A percentile compares a stretch with the other conserved stretches of the same genome.
Conservation (phyloP, 495 filamentous ascomycete species). For the Astrothelium subdiscretum region DNA sequence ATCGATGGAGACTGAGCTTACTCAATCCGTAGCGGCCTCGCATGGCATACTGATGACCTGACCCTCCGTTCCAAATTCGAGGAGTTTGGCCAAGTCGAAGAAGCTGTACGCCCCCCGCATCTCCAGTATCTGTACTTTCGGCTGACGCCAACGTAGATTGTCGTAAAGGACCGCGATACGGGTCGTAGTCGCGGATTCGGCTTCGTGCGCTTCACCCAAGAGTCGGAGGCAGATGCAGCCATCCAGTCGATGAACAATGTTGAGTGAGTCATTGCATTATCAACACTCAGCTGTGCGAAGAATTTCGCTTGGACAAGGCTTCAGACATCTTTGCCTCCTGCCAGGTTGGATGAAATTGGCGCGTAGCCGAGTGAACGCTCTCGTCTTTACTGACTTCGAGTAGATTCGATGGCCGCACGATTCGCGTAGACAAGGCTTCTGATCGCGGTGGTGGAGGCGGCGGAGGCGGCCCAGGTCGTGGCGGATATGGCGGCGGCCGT, state of each 20-base stretch:
- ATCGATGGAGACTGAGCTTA: neutral
- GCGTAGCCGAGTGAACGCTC: neutral
- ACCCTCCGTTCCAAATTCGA: slow-evolving; percentile 78
- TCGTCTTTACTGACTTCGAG: neutral
- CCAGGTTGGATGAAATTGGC: neutral
- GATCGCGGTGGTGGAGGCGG: slow-evolving; percentile 55
- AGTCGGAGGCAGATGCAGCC: slow-evolving; percentile 72
- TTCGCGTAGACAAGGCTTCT: slow-evolving; percentile 93
- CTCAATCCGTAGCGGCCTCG: slow-evolving; percentile 61
- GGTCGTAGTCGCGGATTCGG: slow-evolving; percentile 93
- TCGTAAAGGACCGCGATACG: slow-evolving; percentile 96
- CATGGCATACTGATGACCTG: slow-evolving; percentile 90
- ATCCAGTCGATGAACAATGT: slow-evolving; percentile 82
- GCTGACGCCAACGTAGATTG: slow-evolving; percentile 47
- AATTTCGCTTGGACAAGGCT: neutral
- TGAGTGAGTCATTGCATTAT: slow-evolving; percentile 51
- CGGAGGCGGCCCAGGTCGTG: slow-evolving; percentile 34
- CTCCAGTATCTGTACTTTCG: neutral
- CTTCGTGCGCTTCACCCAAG: slow-evolving; percentile 78
- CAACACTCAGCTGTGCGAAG: neutral
- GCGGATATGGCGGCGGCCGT: slow-evolving; percentile 15
- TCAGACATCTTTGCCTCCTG: neutral
- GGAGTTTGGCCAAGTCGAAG: slow-evolving; percentile 76
- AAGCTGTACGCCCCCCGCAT: slow-evolving; percentile 58
- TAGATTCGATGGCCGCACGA: slow-evolving; percentile 91